Conservation (phyloP, 1,139 yeast species). For the Martiniozyma asiatica region DNA sequence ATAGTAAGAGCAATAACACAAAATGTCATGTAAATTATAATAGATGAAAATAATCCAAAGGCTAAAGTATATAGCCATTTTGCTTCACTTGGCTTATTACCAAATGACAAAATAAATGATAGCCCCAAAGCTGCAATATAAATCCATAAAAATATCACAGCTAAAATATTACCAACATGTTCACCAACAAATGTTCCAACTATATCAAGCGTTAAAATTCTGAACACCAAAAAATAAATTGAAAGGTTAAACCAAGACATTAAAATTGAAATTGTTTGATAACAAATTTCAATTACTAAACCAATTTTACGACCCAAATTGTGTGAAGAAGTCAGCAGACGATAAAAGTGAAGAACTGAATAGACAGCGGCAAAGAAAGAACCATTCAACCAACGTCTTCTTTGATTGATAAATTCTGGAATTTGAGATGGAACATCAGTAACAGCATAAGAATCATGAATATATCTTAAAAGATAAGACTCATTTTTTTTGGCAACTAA, state of each 20-base stretch:
- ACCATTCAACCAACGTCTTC: conserved; percentile 81
- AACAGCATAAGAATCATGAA: conserved; percentile 66
- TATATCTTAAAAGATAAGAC: conserved; percentile 56
- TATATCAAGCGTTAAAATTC: conserved; percentile 46
- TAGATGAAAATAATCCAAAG: conserved; percentile 74
- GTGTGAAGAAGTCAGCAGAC: conserved; percentile 58
- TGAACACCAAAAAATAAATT: conserved; percentile 63
- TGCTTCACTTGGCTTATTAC: conserved; percentile 91
- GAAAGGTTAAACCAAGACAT: conserved; percentile 75
- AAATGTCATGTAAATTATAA: conserved; percentile 85
- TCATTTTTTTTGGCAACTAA: conserved; percentile 57
- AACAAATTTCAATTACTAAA: conserved; percentile 56
- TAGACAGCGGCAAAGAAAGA: conserved; percentile 76
- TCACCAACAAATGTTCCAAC: conserved; percentile 30
- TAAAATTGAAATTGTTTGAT: conserved; percentile 51
- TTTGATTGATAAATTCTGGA: conserved; percentile 62
- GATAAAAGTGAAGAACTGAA: conserved; percentile 57
- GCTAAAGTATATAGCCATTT: conserved; percentile 66
- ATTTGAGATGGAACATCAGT: conserved; percentile 73
- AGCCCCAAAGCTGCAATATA: conserved; percentile 78
- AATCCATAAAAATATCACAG: conserved; percentile 79
- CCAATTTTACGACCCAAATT: conserved; percentile 46
- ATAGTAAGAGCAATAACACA: conserved; percentile 78
- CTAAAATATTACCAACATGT: conserved; percentile 51
- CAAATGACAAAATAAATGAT: conserved; percentile 83